These are phyloP conservation scores for Myriosclerotinia curreyana DNA, from an alignment of 2,329 filamentous ascomycete genomes.

Conservation along the genomic window DNA sequence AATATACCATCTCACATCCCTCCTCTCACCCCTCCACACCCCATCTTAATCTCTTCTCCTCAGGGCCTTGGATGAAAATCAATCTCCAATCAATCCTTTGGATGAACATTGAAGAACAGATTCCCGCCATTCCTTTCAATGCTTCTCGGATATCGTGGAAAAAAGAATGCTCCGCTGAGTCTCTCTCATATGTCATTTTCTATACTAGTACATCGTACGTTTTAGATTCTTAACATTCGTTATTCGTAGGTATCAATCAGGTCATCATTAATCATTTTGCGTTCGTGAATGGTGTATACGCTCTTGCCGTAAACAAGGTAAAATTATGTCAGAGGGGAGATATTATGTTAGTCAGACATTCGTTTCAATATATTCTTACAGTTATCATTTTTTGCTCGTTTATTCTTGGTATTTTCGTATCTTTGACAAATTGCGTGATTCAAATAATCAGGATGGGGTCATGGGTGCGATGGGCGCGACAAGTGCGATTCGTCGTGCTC, in stretches of 20 bases:
- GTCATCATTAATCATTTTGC: neutral
- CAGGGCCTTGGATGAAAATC: neutral
- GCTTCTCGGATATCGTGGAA: neutral
- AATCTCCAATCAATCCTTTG: neutral
- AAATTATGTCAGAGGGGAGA: neutral
- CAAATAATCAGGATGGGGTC: neutral
- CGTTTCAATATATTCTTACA: neutral
- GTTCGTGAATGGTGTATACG: neutral
- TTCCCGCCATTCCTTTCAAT: neutral
- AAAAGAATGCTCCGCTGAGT: neutral
- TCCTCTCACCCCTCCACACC: neutral
- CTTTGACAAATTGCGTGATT: neutral
- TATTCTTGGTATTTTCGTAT: neutral
- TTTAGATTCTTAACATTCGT: neutral
- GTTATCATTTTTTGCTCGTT: neutral
- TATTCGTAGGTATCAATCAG: neutral
- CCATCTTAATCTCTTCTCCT: too few species aligned
- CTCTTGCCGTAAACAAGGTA: slow-evolving; percentile 5
- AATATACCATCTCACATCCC: neutral
- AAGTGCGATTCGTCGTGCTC: neutral
- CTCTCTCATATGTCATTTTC: neutral
- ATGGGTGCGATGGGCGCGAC: neutral
- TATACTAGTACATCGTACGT: neutral
- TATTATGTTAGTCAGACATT: slow-evolving; percentile 1
- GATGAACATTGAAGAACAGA: neutral